These are phyloP conservation scores for Suillus placidus DNA, from an alignment of 768 basidiomycete genomes.

Conservation along the genomic window DNA sequence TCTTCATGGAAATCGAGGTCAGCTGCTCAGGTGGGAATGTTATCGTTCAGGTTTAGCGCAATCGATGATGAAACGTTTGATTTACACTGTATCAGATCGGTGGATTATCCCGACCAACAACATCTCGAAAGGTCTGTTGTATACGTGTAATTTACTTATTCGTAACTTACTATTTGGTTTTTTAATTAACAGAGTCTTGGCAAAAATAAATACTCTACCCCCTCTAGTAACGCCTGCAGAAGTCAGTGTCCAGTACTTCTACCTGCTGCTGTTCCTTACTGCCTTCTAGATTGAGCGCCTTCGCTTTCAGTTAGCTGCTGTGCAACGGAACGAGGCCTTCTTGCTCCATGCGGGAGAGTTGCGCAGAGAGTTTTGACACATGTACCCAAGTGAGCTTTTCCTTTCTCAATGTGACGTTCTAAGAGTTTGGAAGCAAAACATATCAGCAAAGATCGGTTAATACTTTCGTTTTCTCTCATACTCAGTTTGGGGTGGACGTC, in stretches of 20 bases:
- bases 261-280: constrained; percentile 30
- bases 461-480: constrained; percentile 94
- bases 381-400: constrained; percentile 71
- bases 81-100: constrained; percentile 56
- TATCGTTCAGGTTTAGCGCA: background rate
- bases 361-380: constrained; percentile 93
- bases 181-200: constrained; percentile 58
- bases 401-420: constrained; percentile 16
- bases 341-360: constrained; percentile 97
- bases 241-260: constrained; percentile 49
- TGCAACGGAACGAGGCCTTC: constrained; percentile 88
- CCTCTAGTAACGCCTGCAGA: constrained; percentile 93
- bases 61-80: constrained; percentile 6
- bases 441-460: constrained; percentile 85
- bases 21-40: constrained; percentile 65
- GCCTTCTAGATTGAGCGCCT: constrained; percentile 73
- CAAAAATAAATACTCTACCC: constrained; percentile 76
- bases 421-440: constrained; percentile 65
- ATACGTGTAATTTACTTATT: background rate
- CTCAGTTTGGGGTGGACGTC: constrained; percentile 90
- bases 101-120: constrained; percentile 67
- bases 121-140: constrained; percentile 58
- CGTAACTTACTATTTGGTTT: background rate
- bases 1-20: constrained; percentile 80
- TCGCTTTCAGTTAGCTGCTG: constrained; percentile 74